Percentiles rank a stretch among this genome's conserved stretches.
These are phyloP conservation scores for Alternaria alternata DNA, from an alignment of 2,329 filamentous ascomycete genomes.

Conservation along the genomic window DNA sequence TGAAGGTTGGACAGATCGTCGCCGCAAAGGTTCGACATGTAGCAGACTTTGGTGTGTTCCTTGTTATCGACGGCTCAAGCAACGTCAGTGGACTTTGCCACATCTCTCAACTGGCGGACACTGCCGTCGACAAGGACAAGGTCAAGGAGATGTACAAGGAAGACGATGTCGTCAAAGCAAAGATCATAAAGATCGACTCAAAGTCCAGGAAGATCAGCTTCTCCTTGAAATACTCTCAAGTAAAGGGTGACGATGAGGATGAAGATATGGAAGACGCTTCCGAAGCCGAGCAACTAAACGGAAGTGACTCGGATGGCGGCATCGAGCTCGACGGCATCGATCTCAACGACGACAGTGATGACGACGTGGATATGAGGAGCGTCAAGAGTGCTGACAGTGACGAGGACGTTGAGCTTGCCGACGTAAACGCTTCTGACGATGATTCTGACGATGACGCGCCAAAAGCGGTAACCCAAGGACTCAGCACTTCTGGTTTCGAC, in stretches of 20 bases:
- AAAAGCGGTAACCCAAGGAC: constrained; percentile 51
- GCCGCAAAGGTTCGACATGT: constrained; percentile 93
- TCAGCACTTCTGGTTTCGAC: constrained; percentile 81
- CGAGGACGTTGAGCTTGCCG: constrained; percentile 47
- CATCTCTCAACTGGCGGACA: constrained; percentile 88
- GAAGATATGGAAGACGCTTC: constrained; percentile 51
- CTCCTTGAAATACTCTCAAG: constrained; percentile 91
- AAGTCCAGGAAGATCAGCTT: constrained; percentile 84
- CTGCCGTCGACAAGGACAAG: constrained; percentile 81
- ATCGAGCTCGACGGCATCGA: constrained; percentile 51
- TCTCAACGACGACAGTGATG: constrained; percentile 43
- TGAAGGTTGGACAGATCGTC: constrained; percentile 80
- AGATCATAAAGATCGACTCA: constrained; percentile 78
- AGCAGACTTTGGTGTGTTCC: constrained; percentile 93
- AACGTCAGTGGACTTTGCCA: constrained; percentile 96
- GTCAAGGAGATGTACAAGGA: constrained; percentile 89
- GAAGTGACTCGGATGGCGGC: constrained; percentile 54
- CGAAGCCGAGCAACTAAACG: constrained; percentile 28
- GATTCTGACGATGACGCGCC: constrained; percentile 31
- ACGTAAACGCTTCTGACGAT: constrained; percentile 46
- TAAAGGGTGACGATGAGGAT: constrained; percentile 65
- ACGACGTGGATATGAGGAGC: constrained; percentile 56
- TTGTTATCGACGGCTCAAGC: constrained; percentile 83
- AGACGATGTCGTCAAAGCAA: constrained; percentile 92
- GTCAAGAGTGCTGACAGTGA: constrained; percentile 51